Percentiles rank a stretch among this genome's conserved stretches.
Evolutionary conservation across 1,284 basidiomycete genomes (phyloP).

Genomic region (Rhizoctonia solani): DNA sequence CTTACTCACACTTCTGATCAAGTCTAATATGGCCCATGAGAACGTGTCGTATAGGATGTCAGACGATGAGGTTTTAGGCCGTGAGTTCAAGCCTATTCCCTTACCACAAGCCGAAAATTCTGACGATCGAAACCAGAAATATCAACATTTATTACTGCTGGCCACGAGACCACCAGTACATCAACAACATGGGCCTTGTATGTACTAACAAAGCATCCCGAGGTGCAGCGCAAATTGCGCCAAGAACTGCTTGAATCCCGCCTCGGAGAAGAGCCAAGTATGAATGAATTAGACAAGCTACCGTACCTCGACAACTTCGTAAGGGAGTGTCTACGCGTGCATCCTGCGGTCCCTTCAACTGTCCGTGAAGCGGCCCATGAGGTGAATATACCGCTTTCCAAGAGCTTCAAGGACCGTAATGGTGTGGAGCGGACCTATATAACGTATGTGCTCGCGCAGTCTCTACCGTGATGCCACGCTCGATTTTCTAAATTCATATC

Average conservation of each 20-base stretch:
- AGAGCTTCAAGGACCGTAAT: conserved; percentile 49
- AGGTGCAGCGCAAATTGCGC: conserved; percentile 68
- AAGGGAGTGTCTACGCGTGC: conserved; percentile 44
- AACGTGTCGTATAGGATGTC: conserved; percentile 58
- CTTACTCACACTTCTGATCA: conserved; percentile 40
- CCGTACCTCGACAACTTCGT: conserved; percentile 49
- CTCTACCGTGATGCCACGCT: conserved; percentile 45
- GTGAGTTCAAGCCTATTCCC: conserved; percentile 51
- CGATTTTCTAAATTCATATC: conserved; percentile 47
- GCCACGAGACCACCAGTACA: conserved; percentile 74
- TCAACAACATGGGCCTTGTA: conserved; percentile 63
- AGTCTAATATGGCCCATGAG: conserved; percentile 47
- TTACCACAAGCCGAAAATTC: neutral
- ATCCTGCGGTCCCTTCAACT: conserved; percentile 40
- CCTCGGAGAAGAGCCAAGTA: conserved; percentile 50
- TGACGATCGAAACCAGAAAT: conserved; percentile 31
- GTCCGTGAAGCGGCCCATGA: conserved; percentile 42
- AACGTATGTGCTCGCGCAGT: conserved; percentile 41
- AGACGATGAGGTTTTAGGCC: conserved; percentile 74
- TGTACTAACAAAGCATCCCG: conserved; percentile 58
- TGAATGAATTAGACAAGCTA: conserved; percentile 47
- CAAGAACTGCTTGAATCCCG: conserved; percentile 57
- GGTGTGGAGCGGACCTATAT: conserved; percentile 49
- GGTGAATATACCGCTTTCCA: conserved; percentile 45
- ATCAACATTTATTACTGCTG: conserved; percentile 44